Base-by-base conservation (phyloP, 257 asterid species). In the Solanum chiquidenum region DNA sequence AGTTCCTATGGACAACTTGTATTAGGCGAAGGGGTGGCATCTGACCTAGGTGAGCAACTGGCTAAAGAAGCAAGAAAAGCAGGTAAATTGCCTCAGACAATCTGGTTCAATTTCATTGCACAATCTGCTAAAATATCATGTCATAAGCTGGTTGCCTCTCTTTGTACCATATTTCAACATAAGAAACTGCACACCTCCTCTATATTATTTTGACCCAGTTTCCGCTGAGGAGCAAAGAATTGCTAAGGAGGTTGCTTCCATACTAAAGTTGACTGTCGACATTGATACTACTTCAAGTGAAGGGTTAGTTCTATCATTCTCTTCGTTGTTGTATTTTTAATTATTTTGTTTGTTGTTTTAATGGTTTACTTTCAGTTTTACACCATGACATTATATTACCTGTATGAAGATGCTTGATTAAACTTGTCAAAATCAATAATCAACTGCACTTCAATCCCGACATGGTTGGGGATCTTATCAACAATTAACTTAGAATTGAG, bases 171-270 rank as follows among this genome's bases (percentile, higher is more conserved):
- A 46, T 80, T 62, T 27, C 40, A 80, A 2, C 64, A 29, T 46
- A 27, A 80, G 68, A 46, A 80, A 80, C 2, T 46, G 10, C 16
- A 46, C 35, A 46, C 38, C 68, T 46, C 16, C 27, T 29, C 85
- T 27, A 80, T 80, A 49, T 74, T 77, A 14, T 88, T 86, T n/a
- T 68, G 33, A 14, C 37, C 88, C 94, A 97, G 99, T 97, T 92
- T 91, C 98, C 83, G 95, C 98, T 23, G 98, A 95, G 93, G 94
- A 91, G 92, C 98, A 90, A 89, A 94, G 94, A 89, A 92, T 95
- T 86, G 98, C 98, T 33, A 95, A 95, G 91, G 98, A 95, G 91
- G 98, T 95, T 93, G 98, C 99, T 88, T 94, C 98, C 35, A 85
- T 95, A 90, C 94, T 97, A 88, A 95, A 95, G 92, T 90, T 95